phyloP scores from a whole-genome alignment of 2,329 filamentous ascomycete genomes.

The Atkinsonella hypoxylon region DNA sequence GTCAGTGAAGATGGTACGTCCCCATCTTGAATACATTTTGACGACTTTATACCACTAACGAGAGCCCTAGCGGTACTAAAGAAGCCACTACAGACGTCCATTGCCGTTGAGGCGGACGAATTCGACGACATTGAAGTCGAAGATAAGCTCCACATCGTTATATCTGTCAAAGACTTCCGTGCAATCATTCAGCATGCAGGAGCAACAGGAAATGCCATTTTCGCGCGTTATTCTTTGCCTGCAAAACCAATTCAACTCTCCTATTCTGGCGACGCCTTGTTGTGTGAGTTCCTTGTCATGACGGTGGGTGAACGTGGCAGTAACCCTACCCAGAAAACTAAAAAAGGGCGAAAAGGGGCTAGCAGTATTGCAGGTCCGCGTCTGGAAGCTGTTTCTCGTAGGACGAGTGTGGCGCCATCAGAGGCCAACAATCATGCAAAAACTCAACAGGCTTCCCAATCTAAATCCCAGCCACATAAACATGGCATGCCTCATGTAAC shows the following conservation, averaged over 20 bases:
- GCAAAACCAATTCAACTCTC: slow-evolving; percentile 60
- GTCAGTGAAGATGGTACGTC: slow-evolving; percentile 42
- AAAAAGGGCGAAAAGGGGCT: slow-evolving; percentile 30
- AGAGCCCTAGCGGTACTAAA: slow-evolving; percentile 53
- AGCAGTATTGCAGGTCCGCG: slow-evolving; percentile 23
- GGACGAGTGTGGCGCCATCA: slow-evolving; percentile 27
- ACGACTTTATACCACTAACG: background rate
- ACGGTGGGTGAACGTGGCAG: slow-evolving; percentile 57
- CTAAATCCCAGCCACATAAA: background rate
- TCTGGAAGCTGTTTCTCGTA: slow-evolving; percentile 36
- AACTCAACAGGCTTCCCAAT: slow-evolving; percentile 10
- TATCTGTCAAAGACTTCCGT: slow-evolving; percentile 74
- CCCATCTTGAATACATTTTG: background rate
- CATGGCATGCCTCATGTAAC: slow-evolving; percentile 15
- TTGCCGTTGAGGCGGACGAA: slow-evolving; percentile 63
- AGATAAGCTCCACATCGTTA: slow-evolving; percentile 65
- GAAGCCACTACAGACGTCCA: slow-evolving; percentile 69
- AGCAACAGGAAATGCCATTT: slow-evolving; percentile 52
- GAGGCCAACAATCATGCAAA: slow-evolving; percentile 16
- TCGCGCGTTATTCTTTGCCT: slow-evolving; percentile 58
- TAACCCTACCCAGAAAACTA: slow-evolving; percentile 35
- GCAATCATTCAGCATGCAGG: slow-evolving; percentile 67
- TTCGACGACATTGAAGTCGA: slow-evolving; percentile 66
- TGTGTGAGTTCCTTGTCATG: slow-evolving; percentile 72
- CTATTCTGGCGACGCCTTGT: slow-evolving; percentile 56